Evolutionary conservation across 1,284 basidiomycete genomes (phyloP).

Genomic region (Kalmanozyma brasiliensis): DNA sequence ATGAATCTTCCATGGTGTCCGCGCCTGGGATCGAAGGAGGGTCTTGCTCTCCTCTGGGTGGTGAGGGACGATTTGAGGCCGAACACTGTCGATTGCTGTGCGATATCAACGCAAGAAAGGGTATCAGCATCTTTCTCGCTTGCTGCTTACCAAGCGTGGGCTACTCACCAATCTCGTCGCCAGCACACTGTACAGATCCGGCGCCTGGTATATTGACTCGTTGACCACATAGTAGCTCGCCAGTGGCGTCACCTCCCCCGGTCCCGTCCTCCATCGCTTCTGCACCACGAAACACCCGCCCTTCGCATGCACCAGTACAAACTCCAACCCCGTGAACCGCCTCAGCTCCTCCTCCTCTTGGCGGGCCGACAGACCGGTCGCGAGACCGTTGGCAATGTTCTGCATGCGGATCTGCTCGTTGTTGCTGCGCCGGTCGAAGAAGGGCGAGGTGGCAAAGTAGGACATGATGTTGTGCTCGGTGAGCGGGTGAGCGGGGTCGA

Average conservation of each 20-base stretch:
- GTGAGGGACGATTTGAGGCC: constrained; percentile 45
- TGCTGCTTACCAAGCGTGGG: not conserved
- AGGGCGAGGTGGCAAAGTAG: constrained; percentile 63
- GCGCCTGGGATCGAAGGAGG: constrained; percentile 53
- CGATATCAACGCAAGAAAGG: constrained; percentile 1
- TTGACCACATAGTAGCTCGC: constrained; percentile 62
- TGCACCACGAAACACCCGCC: constrained; percentile 58
- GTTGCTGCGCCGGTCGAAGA: constrained; percentile 61
- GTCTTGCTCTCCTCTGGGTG: constrained; percentile 37
- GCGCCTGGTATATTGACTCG: constrained; percentile 61
- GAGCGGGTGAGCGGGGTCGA: constrained; percentile 28
- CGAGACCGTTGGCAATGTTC: constrained; percentile 50
- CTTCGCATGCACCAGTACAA: constrained; percentile 53
- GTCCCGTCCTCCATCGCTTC: constrained; percentile 47
- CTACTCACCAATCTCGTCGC: constrained; percentile 53
- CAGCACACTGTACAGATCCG: constrained; percentile 59
- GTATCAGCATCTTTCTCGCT: not conserved
- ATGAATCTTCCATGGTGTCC: constrained; percentile 61
- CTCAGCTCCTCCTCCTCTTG: constrained; percentile 55
- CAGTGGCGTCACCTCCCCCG: constrained; percentile 38
- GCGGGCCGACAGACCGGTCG: constrained; percentile 9
- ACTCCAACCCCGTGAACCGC: constrained; percentile 62
- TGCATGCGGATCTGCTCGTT: constrained; percentile 67
- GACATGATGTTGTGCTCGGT: constrained; percentile 57
- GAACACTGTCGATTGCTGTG: constrained; percentile 56